Evolutionary conservation across 2,329 filamentous ascomycete genomes (phyloP).

Genomic region (Sporothrix pallida): DNA sequence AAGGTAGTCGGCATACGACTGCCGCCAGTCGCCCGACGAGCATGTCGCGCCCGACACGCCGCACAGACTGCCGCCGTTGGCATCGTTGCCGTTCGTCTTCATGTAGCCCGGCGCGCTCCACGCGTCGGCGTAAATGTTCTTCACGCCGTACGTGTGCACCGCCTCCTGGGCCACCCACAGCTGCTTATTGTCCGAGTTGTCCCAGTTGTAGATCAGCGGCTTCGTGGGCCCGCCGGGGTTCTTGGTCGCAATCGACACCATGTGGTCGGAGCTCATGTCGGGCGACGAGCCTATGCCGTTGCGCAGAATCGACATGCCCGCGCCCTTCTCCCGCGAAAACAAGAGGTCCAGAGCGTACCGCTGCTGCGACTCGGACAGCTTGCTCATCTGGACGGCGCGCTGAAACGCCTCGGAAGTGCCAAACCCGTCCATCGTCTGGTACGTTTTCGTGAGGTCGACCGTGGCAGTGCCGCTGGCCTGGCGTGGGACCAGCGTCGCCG

Average conservation of each 20-base stretch:
- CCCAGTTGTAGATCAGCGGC: slow-evolving; percentile 50
- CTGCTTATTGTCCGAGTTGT: slow-evolving; percentile 52
- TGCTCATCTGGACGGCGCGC: slow-evolving; percentile 44
- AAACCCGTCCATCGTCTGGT: slow-evolving; percentile 53
- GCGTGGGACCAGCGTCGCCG: slow-evolving; percentile 12
- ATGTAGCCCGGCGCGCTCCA: slow-evolving; percentile 52
- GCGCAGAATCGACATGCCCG: slow-evolving; percentile 50
- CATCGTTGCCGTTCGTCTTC: slow-evolving; percentile 50
- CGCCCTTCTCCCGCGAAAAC: slow-evolving; percentile 47
- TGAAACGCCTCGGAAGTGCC: slow-evolving; percentile 53
- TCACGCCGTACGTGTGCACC: slow-evolving; percentile 44
- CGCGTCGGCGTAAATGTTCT: slow-evolving; percentile 48
- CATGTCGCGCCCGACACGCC: slow-evolving; percentile 46
- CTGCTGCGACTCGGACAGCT: slow-evolving; percentile 36
- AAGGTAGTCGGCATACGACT: slow-evolving; percentile 52
- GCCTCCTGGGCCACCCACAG: slow-evolving; percentile 55
- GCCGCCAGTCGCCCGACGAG: slow-evolving; percentile 48
- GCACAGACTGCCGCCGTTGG: slow-evolving; percentile 48
- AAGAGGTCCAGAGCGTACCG: slow-evolving; percentile 45
- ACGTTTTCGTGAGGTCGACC: slow-evolving; percentile 47
- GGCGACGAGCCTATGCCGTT: slow-evolving; percentile 47
- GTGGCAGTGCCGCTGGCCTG: slow-evolving; percentile 42
- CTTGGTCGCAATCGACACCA: slow-evolving; percentile 48
- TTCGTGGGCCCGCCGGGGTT: slow-evolving; percentile 47
- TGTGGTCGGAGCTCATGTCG: slow-evolving; percentile 39